A percentile compares a stretch with the other conserved stretches of the same genome.
Conservation (phyloP, 306 rosid genomes). For the Lotus japonicus region DNA sequence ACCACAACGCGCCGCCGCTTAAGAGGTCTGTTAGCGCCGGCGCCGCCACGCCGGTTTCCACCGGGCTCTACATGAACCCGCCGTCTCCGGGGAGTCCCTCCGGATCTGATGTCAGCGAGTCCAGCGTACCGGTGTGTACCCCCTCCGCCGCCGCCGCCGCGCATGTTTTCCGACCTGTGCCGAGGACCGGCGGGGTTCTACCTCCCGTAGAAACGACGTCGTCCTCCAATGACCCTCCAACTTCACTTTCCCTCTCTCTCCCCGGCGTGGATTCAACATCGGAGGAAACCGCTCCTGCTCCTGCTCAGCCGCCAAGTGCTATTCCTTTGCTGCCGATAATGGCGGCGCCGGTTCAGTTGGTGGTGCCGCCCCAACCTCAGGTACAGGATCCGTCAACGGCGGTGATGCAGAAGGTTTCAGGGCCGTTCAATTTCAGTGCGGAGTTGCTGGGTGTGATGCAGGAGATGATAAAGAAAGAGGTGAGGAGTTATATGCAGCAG, state of each 20-base stretch:
- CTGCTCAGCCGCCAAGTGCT: not conserved
- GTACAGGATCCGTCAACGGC: not conserved
- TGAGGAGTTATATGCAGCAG: slow-evolving; percentile 74
- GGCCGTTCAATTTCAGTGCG: slow-evolving; percentile 39
- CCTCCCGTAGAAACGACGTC: slow-evolving; percentile 63
- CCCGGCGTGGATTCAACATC: slow-evolving; percentile 61
- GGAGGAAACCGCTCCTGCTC: slow-evolving; percentile 28
- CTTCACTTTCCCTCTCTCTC: slow-evolving; percentile 69
- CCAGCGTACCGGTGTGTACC: slow-evolving; percentile 54
- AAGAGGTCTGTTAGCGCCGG: slow-evolving; percentile 78
- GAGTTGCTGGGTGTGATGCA: slow-evolving; percentile 83
- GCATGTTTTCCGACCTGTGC: slow-evolving; percentile 63
- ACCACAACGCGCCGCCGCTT: slow-evolving; percentile 35
- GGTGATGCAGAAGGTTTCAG: slow-evolving; percentile 8
- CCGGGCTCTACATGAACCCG: slow-evolving; percentile 54
- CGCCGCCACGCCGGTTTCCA: slow-evolving; percentile 54
- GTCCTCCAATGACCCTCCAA: slow-evolving; percentile 63
- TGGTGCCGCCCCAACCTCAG: slow-evolving; percentile 10
- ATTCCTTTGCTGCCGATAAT: slow-evolving; percentile 29
- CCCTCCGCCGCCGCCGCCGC: no score
- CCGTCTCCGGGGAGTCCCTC: slow-evolving; percentile 65
- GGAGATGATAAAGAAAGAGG: slow-evolving; percentile 89
- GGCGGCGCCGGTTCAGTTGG: slow-evolving; percentile 1
- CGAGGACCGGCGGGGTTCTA: slow-evolving; percentile 55
- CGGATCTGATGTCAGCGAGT: slow-evolving; percentile 87